phyloP scores from a whole-genome alignment of 2,329 filamentous ascomycete genomes.

The Dactylella cylindrospora region DNA sequence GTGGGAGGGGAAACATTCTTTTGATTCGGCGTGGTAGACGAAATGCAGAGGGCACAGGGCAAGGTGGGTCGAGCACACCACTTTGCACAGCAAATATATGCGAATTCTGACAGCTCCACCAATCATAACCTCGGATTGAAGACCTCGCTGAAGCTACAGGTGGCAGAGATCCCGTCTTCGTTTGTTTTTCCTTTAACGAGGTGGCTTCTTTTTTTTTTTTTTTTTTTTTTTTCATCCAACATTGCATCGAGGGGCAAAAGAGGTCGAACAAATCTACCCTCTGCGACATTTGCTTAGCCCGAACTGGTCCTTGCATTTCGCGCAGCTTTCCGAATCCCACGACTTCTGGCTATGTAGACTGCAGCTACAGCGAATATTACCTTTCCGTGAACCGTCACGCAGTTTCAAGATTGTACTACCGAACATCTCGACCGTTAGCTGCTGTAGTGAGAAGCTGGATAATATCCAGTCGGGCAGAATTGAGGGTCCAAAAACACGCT shows the following conservation, averaged over 20 bases:
- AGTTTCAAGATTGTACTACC: slow-evolving; percentile 44
- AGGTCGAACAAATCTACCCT: slow-evolving; percentile 17
- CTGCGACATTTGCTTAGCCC: slow-evolving; percentile 24
- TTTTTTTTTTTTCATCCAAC: too few species aligned
- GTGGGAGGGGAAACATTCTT: too few species aligned
- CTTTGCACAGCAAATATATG: slow-evolving; percentile 4
- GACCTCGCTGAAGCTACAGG: slow-evolving; percentile 5
- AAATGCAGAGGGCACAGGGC: slow-evolving; percentile 6
- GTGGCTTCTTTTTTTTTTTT: too few species aligned
- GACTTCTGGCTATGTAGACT: too few species aligned
- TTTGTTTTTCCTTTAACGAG: slow-evolving; percentile 39
- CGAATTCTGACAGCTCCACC: slow-evolving; percentile 31
- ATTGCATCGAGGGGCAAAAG: slow-evolving; percentile 9
- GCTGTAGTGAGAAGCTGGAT: slow-evolving; percentile 2
- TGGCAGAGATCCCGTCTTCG: slow-evolving; percentile 40
- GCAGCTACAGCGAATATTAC: too few species aligned
- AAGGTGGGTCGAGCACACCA: slow-evolving; percentile 40
- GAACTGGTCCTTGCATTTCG: slow-evolving; percentile 38
- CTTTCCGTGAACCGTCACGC: slow-evolving; percentile 15
- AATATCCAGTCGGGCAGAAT: too few species aligned
- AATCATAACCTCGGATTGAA: slow-evolving; percentile 14
- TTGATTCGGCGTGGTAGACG: slow-evolving; percentile 31
- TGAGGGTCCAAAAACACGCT: background rate
- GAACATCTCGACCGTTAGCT: slow-evolving; percentile 18
- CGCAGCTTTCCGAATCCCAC: slow-evolving; percentile 19